These are phyloP conservation scores for Lizonia empirigonia DNA, from an alignment of 2,329 filamentous ascomycete genomes.

Conservation along the genomic window DNA sequence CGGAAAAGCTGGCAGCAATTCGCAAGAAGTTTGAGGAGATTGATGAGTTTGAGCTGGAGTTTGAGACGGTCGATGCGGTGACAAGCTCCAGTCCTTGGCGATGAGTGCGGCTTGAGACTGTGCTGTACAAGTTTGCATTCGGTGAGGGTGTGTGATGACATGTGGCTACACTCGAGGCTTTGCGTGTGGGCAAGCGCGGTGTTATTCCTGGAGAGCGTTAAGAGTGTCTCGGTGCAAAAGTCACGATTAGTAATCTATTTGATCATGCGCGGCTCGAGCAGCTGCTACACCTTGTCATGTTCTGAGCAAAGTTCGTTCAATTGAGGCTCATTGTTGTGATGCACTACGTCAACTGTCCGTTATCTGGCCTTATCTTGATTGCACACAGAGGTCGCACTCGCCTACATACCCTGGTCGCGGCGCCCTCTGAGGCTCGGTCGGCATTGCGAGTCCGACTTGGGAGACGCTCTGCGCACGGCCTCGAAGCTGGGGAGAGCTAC, in stretches of 20 bases:
- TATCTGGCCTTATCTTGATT: slow-evolving; percentile 35
- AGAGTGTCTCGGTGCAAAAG: not conserved
- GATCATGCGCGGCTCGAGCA: not conserved
- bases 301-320: too few relatives aligned
- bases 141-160: not conserved
- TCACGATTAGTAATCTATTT: not conserved
- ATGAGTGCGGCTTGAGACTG: slow-evolving; percentile 2
- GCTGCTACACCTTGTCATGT: not conserved
- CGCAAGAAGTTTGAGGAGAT: slow-evolving; percentile 57
- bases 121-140: not conserved
- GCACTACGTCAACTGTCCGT: slow-evolving; percentile 8
- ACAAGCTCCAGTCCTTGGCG: slow-evolving; percentile 51
- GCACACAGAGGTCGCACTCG: too few relatives aligned
- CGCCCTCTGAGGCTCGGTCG: slow-evolving; percentile 9
- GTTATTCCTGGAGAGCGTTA: not conserved
- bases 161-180: not conserved
- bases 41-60: slow-evolving; percentile 58
- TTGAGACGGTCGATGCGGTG: slow-evolving; percentile 53
- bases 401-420: slow-evolving; percentile 1
- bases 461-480: slow-evolving; percentile 15
- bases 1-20: slow-evolving; percentile 50
- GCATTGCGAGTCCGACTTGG: slow-evolving; percentile 12
- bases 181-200: slow-evolving; percentile 5
- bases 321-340: not conserved
- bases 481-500: slow-evolving; percentile 13